Evolutionary conservation across 768 basidiomycete genomes (phyloP).

Genomic region (Candolleomyces eurysporus): DNA sequence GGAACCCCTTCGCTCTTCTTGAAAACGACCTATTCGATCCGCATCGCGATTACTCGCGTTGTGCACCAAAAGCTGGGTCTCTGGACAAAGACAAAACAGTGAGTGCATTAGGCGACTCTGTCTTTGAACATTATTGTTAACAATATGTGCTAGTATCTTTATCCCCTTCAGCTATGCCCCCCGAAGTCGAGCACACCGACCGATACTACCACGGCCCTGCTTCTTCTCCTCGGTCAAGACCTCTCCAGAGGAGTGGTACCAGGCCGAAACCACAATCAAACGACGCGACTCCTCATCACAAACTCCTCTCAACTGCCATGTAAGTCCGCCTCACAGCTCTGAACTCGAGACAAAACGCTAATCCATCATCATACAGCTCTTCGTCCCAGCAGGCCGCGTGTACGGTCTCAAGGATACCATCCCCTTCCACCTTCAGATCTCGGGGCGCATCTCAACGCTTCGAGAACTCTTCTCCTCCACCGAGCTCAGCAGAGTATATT

Average conservation of each 20-base stretch:
- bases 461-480: conserved; percentile 38
- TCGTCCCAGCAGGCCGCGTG: conserved; percentile 55
- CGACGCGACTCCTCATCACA: conserved; percentile 30
- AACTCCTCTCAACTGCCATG: conserved; percentile 48
- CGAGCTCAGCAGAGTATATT: conserved; percentile 12
- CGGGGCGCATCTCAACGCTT: conserved; percentile 44
- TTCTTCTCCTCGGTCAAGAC: conserved; percentile 61
- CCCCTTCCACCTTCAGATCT: conserved; percentile 65
- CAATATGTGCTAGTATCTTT: conserved; percentile 33
- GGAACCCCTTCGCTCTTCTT: conserved; percentile 37
- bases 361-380: conserved; percentile 39
- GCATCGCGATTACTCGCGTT: conserved; percentile 36
- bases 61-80: conserved; percentile 40
- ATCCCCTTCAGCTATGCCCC: conserved; percentile 54
- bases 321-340: conserved; percentile 27
- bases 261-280: conserved; percentile 41
- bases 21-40: conserved; percentile 45
- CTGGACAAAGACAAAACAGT: conserved; percentile 49
- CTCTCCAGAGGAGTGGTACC: conserved; percentile 67
- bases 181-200: conserved; percentile 51
- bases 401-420: conserved; percentile 56
- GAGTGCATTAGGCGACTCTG: conserved; percentile 12
- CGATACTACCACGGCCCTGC: conserved; percentile 44
- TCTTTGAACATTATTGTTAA: not conserved
- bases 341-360: not conserved